These are phyloP conservation scores for Botrytis squamosa DNA, from an alignment of 2,329 filamentous ascomycete genomes.

Conservation along the genomic window DNA sequence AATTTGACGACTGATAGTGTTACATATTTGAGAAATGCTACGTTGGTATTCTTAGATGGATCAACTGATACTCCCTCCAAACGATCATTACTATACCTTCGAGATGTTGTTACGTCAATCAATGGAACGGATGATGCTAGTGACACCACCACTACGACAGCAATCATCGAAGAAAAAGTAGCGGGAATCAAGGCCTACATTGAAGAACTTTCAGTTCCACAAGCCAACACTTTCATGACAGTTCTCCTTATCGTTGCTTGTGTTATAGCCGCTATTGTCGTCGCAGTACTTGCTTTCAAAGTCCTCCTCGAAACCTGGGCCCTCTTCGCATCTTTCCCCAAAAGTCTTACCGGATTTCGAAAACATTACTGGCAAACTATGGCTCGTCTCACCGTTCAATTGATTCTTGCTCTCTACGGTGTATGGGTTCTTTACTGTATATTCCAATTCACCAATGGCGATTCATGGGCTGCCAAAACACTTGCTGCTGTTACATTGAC, in stretches of 20 bases:
- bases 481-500: conserved; percentile 79
- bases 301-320: conserved; percentile 89
- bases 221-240: conserved; percentile 94
- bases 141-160: conserved; percentile 31
- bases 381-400: conserved; percentile 80
- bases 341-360: conserved; percentile 77
- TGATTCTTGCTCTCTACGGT: conserved; percentile 90
- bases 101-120: conserved; percentile 52
- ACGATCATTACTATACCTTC: conserved; percentile 56
- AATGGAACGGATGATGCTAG: conserved; percentile 40
- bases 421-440: conserved; percentile 95
- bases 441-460: conserved; percentile 89
- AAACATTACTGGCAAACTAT: conserved; percentile 96
- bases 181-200: conserved; percentile 78
- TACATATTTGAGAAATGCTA: conserved; percentile 70
- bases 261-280: conserved; percentile 76
- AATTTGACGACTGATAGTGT: conserved; percentile 82
- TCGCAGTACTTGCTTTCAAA: conserved; percentile 86
- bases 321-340: conserved; percentile 82
- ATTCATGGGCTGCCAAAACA: conserved; percentile 88
- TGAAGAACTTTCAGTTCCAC: conserved; percentile 81
- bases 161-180: conserved; percentile 52
- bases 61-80: conserved; percentile 53
- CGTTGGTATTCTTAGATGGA: conserved; percentile 67
- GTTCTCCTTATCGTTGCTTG: conserved; percentile 86